Percentiles rank a stretch among this genome's conserved stretches.
Conservation (phyloP, 192 early-diverging fungal species). For the Coemansia sp. region DNA sequence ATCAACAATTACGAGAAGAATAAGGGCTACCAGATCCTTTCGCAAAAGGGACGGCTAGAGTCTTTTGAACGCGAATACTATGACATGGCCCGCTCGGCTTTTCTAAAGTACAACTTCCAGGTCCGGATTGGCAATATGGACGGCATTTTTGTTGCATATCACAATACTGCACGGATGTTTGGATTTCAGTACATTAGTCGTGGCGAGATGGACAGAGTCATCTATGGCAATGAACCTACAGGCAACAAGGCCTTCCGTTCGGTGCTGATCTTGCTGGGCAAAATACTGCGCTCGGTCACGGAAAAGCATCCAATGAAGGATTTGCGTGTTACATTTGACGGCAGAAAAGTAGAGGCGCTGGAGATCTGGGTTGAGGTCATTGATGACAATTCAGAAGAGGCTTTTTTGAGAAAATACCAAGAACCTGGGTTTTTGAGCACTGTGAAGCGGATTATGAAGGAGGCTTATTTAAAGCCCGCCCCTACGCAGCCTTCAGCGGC, state of each 20-base stretch:
- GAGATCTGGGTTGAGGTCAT: constrained; percentile 60
- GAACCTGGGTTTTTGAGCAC: constrained; percentile 27
- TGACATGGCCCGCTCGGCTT: constrained; percentile 89
- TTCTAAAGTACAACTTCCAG: constrained; percentile 89
- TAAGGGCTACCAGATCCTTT: constrained; percentile 69
- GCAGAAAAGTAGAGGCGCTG: constrained; percentile 13
- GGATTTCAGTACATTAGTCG: constrained; percentile 91
- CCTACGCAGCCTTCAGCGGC: not conserved
- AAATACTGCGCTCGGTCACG: constrained; percentile 63
- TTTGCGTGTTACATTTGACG: constrained; percentile 62
- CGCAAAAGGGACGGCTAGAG: constrained; percentile 65
- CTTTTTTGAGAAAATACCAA: constrained; percentile 29
- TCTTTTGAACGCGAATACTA: constrained; percentile 93
- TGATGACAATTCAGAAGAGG: constrained; percentile 39
- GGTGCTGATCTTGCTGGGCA: constrained; percentile 63
- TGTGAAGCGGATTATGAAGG: constrained; percentile 6
- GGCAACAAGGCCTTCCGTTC: constrained; percentile 73
- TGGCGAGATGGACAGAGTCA: constrained; percentile 75
- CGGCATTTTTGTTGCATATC: constrained; percentile 89
- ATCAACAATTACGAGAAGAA: constrained; percentile 67
- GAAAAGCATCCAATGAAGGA: constrained; percentile 60
- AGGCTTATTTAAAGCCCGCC: not conserved
- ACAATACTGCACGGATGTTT: constrained; percentile 88
- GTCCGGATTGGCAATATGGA: constrained; percentile 94
- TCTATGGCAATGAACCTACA: constrained; percentile 71